Conservation (phyloP, 2,329 filamentous ascomycete species). For the Beauveria sp. region DNA sequence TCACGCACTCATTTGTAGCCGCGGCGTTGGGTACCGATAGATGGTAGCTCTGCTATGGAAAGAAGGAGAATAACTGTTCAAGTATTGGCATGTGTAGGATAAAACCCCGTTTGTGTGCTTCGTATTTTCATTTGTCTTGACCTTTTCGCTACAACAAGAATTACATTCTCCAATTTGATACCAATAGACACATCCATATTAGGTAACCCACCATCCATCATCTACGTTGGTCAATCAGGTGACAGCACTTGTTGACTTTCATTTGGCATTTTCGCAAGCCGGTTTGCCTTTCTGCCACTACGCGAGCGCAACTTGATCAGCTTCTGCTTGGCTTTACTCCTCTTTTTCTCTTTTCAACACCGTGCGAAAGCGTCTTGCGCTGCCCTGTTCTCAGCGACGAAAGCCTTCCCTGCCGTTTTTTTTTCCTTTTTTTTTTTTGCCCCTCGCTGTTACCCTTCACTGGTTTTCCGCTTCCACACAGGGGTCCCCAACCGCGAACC, state of each 20-base stretch:
- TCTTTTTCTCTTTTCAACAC: not conserved
- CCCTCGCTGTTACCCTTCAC: not conserved
- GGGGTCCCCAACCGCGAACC: not conserved
- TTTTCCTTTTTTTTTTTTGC: not conserved
- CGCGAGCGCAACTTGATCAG: slow-evolving; percentile 1
- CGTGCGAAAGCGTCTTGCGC: not conserved
- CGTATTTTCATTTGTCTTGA: not conserved
- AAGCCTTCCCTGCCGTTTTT: not conserved
- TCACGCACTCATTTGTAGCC: not conserved
- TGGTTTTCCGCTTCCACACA: not conserved
- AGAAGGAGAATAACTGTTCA: not conserved
- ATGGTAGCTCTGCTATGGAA: not conserved
- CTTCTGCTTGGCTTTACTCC: not conserved
- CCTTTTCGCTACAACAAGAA: not conserved
- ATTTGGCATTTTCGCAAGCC: not conserved
- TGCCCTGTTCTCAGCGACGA: not conserved
- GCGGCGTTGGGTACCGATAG: not conserved
- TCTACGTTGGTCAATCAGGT: slow-evolving; percentile 3
- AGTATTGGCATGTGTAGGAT: too few relatives aligned
- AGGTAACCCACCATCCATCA: not conserved
- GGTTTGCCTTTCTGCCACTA: not conserved
- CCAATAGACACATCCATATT: not conserved
- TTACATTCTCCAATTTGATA: not conserved
- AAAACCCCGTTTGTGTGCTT: not conserved
- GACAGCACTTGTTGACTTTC: slow-evolving; percentile 11